Percentiles rank a stretch among this genome's conserved stretches.
phyloP scores from a whole-genome alignment of 805 yeast genomes.

The Suhomyces sp. region DNA sequence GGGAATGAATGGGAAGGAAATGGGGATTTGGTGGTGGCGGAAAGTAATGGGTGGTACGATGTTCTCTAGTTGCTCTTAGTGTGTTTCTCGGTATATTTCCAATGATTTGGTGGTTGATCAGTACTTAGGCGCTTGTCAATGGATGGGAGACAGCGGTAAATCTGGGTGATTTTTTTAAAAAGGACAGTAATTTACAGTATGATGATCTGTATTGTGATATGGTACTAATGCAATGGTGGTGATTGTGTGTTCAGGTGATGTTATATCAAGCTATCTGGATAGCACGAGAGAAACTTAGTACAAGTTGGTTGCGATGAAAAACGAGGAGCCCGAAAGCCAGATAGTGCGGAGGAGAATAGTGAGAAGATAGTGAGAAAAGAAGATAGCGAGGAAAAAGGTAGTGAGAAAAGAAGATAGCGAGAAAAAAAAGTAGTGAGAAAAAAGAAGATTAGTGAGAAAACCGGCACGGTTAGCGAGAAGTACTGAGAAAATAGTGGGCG shows the following conservation, averaged over 20 bases:
- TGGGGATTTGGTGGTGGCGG: no score
- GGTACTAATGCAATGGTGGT: neutral
- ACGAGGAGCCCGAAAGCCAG: neutral
- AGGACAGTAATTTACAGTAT: neutral
- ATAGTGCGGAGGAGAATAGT: neutral
- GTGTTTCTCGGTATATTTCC: no score
- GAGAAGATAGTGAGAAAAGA: neutral
- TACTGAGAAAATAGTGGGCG: neutral
- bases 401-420: no score
- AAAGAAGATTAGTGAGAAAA: no score
- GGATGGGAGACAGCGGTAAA: neutral
- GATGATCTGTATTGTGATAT: neutral
- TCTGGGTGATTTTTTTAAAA: neutral
- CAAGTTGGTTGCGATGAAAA: neutral
- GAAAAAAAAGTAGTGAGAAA: no score
- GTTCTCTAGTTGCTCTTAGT: no score
- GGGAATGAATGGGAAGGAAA: no score
- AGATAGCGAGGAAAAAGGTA: no score
- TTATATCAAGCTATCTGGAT: neutral
- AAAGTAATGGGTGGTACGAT: no score
- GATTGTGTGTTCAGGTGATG: neutral
- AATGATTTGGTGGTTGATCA: no score
- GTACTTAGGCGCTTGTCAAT: neutral
- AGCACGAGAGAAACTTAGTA: neutral
- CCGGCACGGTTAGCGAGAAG: neutral